phyloP scores from a whole-genome alignment of 257 asterid genomes.

The Voacanga thouarsii region DNA sequence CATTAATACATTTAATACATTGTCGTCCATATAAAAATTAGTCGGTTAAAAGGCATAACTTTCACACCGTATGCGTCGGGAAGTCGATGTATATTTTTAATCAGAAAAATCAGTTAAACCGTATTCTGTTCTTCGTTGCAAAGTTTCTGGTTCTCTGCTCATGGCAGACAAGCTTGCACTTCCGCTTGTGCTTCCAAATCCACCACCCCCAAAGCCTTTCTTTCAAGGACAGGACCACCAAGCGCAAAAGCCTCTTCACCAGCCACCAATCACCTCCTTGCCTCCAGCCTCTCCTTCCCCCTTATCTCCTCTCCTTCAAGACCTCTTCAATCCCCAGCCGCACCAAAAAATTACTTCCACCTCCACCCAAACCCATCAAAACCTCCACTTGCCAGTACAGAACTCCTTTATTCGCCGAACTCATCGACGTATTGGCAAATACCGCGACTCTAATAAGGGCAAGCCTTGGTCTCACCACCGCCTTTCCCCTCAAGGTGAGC shows the following conservation, averaged over 20 bases:
- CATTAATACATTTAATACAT: too few relatives aligned
- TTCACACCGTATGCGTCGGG: too few relatives aligned
- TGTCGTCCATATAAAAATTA: too few relatives aligned
- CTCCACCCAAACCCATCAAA: conserved; percentile 11
- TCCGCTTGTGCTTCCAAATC: conserved; percentile 82
- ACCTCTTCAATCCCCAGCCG: conserved; percentile 35
- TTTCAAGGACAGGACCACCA: conserved; percentile 51
- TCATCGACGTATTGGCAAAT: conserved; percentile 67
- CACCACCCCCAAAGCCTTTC: conserved; percentile 71
- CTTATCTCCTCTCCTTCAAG: conserved; percentile 46
- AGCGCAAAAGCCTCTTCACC: conserved; percentile 5
- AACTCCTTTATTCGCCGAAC: conserved; percentile 38
- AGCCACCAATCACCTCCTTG: conserved; percentile 33
- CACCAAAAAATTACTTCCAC: conserved; percentile 32
- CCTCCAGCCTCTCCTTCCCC: conserved; percentile 25
- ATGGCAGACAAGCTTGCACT: conserved; percentile 87
- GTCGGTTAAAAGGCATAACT: too few relatives aligned
- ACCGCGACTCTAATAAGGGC: conserved; percentile 66
- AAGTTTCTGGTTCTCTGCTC: neutral
- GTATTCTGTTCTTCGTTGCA: neutral
- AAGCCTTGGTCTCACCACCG: conserved; percentile 76
- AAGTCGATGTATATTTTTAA: too few relatives aligned
- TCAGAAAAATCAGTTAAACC: neutral
- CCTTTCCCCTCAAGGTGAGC: conserved; percentile 69
- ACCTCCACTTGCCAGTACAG: conserved; percentile 3